A percentile compares a stretch with the other conserved stretches of the same genome.
Conservation (phyloP, 2,329 filamentous ascomycete genomes). For the Xylariales sp. region DNA sequence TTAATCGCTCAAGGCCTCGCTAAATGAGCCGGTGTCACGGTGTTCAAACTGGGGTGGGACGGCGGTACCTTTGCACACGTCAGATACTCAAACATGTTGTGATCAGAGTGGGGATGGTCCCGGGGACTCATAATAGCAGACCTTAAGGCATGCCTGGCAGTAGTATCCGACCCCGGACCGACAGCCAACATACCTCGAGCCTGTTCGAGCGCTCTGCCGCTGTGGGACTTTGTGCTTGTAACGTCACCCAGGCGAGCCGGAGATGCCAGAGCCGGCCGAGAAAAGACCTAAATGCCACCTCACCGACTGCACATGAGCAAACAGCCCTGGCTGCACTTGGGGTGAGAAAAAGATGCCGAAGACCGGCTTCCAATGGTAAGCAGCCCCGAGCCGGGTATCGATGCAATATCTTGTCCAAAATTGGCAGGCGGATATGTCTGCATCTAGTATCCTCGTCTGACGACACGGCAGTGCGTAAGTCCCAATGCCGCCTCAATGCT, state of each 20-base stretch:
- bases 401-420: slow-evolving; percentile 34
- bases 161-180: slow-evolving; percentile 26
- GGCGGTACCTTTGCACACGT: slow-evolving; percentile 31
- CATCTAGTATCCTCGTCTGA: slow-evolving; percentile 25
- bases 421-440: slow-evolving; percentile 34
- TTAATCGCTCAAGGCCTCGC: slow-evolving; percentile 23
- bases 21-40: slow-evolving; percentile 30
- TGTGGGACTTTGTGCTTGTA: slow-evolving; percentile 31
- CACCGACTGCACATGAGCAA: slow-evolving; percentile 26
- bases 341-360: slow-evolving; percentile 37
- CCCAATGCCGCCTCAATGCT: slow-evolving; percentile 25
- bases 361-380: slow-evolving; percentile 36
- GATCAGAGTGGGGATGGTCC: slow-evolving; percentile 19
- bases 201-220: slow-evolving; percentile 22
- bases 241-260: slow-evolving; percentile 32
- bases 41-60: slow-evolving; percentile 32
- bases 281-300: slow-evolving; percentile 27
- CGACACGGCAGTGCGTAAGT: slow-evolving; percentile 25
- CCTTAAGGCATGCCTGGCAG: slow-evolving; percentile 18
- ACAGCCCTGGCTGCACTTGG: slow-evolving; percentile 27
- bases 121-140: slow-evolving; percentile 14
- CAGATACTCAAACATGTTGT: slow-evolving; percentile 33
- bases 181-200: neutral
- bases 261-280: slow-evolving; percentile 31
- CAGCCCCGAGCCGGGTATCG: slow-evolving; percentile 20